These are phyloP conservation scores for Claviceps sorghi DNA, from an alignment of 2,329 filamentous ascomycete genomes.

Conservation along the genomic window DNA sequence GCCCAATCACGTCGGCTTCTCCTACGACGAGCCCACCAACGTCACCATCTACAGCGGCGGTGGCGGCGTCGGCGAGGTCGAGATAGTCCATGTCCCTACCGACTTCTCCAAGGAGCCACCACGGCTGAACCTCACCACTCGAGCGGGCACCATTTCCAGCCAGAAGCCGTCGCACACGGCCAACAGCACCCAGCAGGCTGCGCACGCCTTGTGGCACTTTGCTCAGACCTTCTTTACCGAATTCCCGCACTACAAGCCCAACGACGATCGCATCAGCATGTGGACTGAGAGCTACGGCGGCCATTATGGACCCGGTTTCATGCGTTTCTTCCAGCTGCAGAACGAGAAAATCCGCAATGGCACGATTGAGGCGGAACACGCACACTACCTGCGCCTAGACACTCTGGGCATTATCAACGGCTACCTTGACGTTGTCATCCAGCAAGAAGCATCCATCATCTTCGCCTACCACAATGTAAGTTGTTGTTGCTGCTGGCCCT, in stretches of 20 bases:
- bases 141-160: conserved; percentile 20
- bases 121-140: conserved; percentile 22
- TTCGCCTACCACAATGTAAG: conserved; percentile 47
- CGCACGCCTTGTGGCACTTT: conserved; percentile 49
- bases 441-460: conserved; percentile 39
- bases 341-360: conserved; percentile 33
- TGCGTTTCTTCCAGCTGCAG: conserved; percentile 42
- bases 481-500: not conserved
- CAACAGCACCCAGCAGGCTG: conserved; percentile 41
- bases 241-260: conserved; percentile 44
- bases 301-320: conserved; percentile 52
- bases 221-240: conserved; percentile 44
- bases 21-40: conserved; percentile 51
- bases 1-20: conserved; percentile 55
- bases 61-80: conserved; percentile 32
- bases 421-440: conserved; percentile 47
- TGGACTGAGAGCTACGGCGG: conserved; percentile 59
- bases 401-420: conserved; percentile 59
- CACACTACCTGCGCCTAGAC: conserved; percentile 37
- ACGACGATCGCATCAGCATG: conserved; percentile 42
- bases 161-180: conserved; percentile 15
- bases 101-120: conserved; percentile 23
- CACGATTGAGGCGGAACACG: conserved; percentile 22
- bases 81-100: conserved; percentile 20
- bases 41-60: conserved; percentile 38